Percentiles rank a stretch among this genome's conserved stretches.
These are phyloP conservation scores for Nicotiana otophora DNA, from an alignment of 257 asterid species.

Conservation along the genomic window DNA sequence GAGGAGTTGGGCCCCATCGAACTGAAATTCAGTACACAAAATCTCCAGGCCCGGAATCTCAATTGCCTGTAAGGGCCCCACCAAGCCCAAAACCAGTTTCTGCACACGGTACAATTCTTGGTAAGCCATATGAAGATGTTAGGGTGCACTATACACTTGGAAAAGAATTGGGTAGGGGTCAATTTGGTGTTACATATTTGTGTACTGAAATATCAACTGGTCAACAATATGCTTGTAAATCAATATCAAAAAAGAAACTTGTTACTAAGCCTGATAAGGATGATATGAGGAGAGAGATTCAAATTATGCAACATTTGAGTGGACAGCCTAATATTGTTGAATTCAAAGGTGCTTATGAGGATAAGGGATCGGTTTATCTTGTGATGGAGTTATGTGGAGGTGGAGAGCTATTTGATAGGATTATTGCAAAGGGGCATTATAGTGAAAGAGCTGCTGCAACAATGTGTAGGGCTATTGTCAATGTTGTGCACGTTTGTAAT, in stretches of 20 bases:
- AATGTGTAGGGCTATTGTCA: slow-evolving; percentile 57
- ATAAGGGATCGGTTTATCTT: slow-evolving; percentile 55
- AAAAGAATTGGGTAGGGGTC: slow-evolving; percentile 69
- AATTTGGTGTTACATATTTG: slow-evolving; percentile 66
- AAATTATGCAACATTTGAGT: slow-evolving; percentile 78
- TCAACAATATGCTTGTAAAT: slow-evolving; percentile 62
- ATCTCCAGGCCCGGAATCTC: slow-evolving; percentile 54
- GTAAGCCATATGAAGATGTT: slow-evolving; percentile 58
- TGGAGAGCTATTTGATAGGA: slow-evolving; percentile 81
- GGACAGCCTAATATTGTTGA: slow-evolving; percentile 80
- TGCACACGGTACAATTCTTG: slow-evolving; percentile 47
- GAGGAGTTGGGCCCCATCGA: slow-evolving; percentile 25
- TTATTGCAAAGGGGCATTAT: slow-evolving; percentile 66
- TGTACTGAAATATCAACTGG: slow-evolving; percentile 50
- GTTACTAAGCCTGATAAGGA: slow-evolving; percentile 57
- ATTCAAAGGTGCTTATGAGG: slow-evolving; percentile 78
- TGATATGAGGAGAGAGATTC: slow-evolving; percentile 77
- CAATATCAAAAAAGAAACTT: slow-evolving; percentile 67
- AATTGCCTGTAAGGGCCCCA: slow-evolving; percentile 25
- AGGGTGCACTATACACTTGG: slow-evolving; percentile 47
- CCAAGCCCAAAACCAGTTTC: slow-evolving; percentile 31
- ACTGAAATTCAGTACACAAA: slow-evolving; percentile 40
- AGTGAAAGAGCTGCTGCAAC: slow-evolving; percentile 70
- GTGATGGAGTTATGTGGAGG: slow-evolving; percentile 84
- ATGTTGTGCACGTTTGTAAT: slow-evolving; percentile 71